These are phyloP conservation scores for Parmelia sp. DNA, from an alignment of 495 filamentous ascomycete species.

Conservation along the genomic window DNA sequence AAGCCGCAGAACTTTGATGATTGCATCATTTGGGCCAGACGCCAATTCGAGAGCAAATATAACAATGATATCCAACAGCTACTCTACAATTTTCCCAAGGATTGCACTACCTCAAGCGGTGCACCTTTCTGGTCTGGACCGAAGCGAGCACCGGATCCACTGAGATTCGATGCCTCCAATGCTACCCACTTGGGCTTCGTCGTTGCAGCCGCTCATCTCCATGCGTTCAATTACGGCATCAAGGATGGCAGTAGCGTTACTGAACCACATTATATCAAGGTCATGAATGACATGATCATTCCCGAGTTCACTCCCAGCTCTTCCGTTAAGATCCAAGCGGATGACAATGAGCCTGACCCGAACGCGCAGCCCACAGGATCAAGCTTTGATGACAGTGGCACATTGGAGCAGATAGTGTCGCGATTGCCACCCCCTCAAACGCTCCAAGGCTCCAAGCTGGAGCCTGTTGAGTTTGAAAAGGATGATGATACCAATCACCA, in stretches of 20 bases:
- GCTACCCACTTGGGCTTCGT: constrained; percentile 81
- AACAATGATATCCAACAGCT: constrained; percentile 96
- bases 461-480: constrained; percentile 97
- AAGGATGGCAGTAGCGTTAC: constrained; percentile 65
- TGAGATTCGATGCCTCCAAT: constrained; percentile 81
- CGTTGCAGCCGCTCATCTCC: constrained; percentile 81
- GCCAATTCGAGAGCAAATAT: constrained; percentile 93
- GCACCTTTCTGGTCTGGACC: constrained; percentile 97
- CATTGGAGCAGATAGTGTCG: constrained; percentile 60
- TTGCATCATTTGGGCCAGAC: constrained; percentile 88
- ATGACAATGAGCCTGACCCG: constrained; percentile 91
- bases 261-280: constrained; percentile 61
- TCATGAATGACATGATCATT: constrained; percentile 89
- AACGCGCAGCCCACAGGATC: constrained; percentile 55
- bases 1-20: constrained; percentile 92
- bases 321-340: constrained; percentile 92
- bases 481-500: constrained; percentile 97
- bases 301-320: constrained; percentile 92
- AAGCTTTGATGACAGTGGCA: constrained; percentile 61
- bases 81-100: constrained; percentile 95
- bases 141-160: constrained; percentile 88
- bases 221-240: constrained; percentile 97
- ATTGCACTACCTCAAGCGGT: constrained; percentile 78
- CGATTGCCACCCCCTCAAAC: constrained; percentile 69
- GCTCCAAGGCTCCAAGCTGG: constrained; percentile 77